Evolutionary conservation across 2,329 filamentous ascomycete species (phyloP).

Genomic region (Stagonosporopsis cucurbitacearum): DNA sequence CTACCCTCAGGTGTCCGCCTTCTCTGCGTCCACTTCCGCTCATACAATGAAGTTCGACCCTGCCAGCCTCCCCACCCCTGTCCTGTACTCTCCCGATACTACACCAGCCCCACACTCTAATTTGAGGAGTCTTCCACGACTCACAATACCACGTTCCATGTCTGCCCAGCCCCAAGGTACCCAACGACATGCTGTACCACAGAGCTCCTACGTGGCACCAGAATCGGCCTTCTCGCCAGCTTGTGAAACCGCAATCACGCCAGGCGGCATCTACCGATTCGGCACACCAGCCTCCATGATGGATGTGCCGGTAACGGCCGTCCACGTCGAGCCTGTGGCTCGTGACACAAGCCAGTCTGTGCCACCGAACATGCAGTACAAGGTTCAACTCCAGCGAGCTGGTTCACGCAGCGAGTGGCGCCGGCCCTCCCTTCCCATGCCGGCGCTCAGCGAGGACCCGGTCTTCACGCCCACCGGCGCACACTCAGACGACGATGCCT

Average conservation of each 20-base stretch:
- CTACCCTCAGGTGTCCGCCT: conserved; percentile 40
- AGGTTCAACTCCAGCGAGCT: conserved; percentile 57
- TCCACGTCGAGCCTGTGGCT: conserved; percentile 73
- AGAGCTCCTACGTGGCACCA: conserved; percentile 37
- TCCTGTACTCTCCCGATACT: conserved; percentile 48
- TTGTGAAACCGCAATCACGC: conserved; percentile 59
- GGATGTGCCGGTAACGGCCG: conserved; percentile 81
- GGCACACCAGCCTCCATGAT: conserved; percentile 90
- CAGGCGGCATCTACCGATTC: conserved; percentile 73
- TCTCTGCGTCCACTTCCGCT: conserved; percentile 46
- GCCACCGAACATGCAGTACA: conserved; percentile 89
- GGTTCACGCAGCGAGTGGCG: conserved; percentile 56
- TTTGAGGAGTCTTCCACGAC: conserved; percentile 61
- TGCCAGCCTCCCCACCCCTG: conserved; percentile 38
- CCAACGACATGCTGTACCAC: conserved; percentile 33
- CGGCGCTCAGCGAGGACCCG: conserved; percentile 71
- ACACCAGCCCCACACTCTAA: conserved; percentile 57
- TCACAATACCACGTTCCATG: conserved; percentile 61
- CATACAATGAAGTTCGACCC: conserved; percentile 41
- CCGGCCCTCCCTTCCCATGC: conserved; percentile 73
- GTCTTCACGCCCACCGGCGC: conserved; percentile 49
- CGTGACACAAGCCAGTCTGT: conserved; percentile 88
- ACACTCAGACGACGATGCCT: conserved; percentile 45
- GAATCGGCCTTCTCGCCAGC: conserved; percentile 53
- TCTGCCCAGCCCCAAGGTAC: conserved; percentile 42